phyloP scores from a whole-genome alignment of 2,329 filamentous ascomycete species.

The Beauveria australis region DNA sequence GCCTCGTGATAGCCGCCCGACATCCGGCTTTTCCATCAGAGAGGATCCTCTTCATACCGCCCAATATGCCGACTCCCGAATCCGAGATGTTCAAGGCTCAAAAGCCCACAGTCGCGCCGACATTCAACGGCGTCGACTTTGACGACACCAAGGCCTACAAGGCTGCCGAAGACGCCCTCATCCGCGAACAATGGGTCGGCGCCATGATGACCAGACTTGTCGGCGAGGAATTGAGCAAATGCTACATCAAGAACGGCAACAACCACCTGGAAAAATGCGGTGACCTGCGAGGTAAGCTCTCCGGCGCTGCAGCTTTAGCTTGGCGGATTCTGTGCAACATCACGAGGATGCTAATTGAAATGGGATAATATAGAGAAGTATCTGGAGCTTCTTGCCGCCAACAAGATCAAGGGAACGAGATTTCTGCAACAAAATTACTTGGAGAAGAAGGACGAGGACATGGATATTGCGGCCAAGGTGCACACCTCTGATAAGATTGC shows the following conservation, averaged over 20 bases:
- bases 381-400: constrained; percentile 65
- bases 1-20: constrained; percentile 4
- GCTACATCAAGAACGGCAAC: constrained; percentile 75
- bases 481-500: constrained; percentile 32
- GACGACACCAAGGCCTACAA: constrained; percentile 75
- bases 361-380: constrained; percentile 56
- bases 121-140: constrained; percentile 81
- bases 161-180: constrained; percentile 72
- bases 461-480: constrained; percentile 30
- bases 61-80: constrained; percentile 69
- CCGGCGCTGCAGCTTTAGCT: not conserved
- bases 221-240: constrained; percentile 75
- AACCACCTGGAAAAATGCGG: constrained; percentile 88
- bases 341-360: constrained; percentile 8
- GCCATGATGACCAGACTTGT: constrained; percentile 84
- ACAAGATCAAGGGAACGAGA: constrained; percentile 70
- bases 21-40: not conserved
- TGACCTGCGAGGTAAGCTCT: constrained; percentile 63
- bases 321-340: not conserved
- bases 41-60: not conserved
- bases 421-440: constrained; percentile 75
- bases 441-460: constrained; percentile 38
- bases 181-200: constrained; percentile 82
- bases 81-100: constrained; percentile 73
- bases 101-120: constrained; percentile 74